Conservation (phyloP, 140 eudicot genomes). For the Oenanthe javanica region DNA sequence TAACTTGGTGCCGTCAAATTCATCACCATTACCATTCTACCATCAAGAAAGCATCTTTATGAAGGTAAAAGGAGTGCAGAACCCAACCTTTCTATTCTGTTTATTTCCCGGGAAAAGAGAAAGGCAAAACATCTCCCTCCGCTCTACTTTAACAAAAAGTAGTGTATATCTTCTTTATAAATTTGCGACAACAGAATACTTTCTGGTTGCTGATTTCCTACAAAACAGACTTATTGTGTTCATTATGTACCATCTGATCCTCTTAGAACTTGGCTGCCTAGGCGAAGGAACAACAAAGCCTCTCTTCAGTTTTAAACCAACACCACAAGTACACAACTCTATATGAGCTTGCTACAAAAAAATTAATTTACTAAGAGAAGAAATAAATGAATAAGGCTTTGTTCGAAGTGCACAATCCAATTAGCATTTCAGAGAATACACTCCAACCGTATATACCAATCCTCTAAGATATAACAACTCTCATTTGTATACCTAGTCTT, state of each 20-base stretch:
- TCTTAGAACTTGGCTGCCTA: neutral
- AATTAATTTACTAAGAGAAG: neutral
- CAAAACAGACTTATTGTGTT: neutral
- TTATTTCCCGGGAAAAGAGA: conserved; percentile 55
- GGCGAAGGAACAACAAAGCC: neutral
- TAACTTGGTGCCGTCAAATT: neutral
- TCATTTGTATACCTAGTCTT: neutral
- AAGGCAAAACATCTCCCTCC: conserved; percentile 63
- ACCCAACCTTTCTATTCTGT: conserved; percentile 43
- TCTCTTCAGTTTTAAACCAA: neutral
- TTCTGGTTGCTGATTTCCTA: neutral
- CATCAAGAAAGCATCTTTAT: neutral
- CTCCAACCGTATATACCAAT: neutral
- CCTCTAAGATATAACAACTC: neutral
- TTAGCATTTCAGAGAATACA: neutral
- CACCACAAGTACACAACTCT: neutral
- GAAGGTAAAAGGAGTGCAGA: neutral
- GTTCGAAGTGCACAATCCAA: neutral
- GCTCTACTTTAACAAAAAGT: conserved; percentile 22
- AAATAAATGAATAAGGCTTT: neutral
- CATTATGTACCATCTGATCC: neutral
- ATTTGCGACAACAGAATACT: too few relatives aligned
- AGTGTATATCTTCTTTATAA: too few relatives aligned
- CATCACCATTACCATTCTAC: too few relatives aligned
- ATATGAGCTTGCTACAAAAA: neutral